These are phyloP conservation scores for Andrographis paniculata DNA, from an alignment of 305 asterid genomes.

Conservation along the genomic window DNA sequence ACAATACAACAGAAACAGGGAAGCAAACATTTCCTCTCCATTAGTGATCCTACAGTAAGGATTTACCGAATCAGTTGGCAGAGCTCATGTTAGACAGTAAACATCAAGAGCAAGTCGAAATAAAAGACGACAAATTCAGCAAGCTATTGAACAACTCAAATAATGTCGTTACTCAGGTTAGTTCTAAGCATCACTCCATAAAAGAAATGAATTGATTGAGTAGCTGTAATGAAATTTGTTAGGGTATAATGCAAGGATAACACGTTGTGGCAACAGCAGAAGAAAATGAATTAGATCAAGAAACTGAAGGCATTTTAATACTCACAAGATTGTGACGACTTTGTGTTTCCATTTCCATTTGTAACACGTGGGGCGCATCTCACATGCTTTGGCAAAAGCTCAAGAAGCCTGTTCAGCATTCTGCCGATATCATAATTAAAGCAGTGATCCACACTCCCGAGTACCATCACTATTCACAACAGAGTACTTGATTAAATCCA, in stretches of 20 bases:
- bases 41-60: no score
- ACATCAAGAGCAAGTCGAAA: no score
- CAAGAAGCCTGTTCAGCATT: slow-evolving; percentile 18
- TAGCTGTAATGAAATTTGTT: neutral
- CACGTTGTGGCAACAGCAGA: slow-evolving; percentile 16
- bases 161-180: neutral
- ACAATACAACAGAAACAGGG: no score
- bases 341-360: slow-evolving; percentile 11
- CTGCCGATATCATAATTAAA: slow-evolving; percentile 26
- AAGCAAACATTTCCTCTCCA: no score
- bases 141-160: neutral
- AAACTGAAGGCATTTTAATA: slow-evolving; percentile 34
- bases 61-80: no score
- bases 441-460: slow-evolving; percentile 17
- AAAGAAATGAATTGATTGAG: no score
- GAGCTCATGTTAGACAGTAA: no score
- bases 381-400: slow-evolving; percentile 22
- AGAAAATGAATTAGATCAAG: slow-evolving; percentile 36
- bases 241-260: neutral
- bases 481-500: no score
- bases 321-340: slow-evolving; percentile 5
- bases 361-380: slow-evolving; percentile 6
- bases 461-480: no score
- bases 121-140: no score
- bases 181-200: neutral